Conservation (phyloP, 2,329 filamentous ascomycete species). For the Paramyrothecium sp. region DNA sequence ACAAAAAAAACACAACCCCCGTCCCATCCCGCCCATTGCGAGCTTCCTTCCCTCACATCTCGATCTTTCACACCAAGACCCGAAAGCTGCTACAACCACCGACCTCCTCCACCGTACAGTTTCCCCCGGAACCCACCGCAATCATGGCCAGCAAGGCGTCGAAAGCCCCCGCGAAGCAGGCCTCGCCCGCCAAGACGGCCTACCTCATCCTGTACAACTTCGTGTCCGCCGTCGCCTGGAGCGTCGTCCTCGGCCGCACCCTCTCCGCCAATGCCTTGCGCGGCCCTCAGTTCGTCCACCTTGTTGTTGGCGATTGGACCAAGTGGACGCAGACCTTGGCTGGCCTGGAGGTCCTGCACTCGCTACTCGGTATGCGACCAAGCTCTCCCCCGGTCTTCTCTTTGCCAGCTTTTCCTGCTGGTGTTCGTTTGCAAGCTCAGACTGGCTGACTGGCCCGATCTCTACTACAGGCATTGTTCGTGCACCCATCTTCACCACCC, state of each 20-base stretch:
- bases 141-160: conserved; percentile 3
- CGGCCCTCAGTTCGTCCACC: conserved; percentile 60
- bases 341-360: conserved; percentile 79
- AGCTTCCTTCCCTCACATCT: not conserved
- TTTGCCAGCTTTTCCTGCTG: no score
- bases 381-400: no score
- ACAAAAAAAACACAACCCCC: not conserved
- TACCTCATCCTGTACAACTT: conserved; percentile 89
- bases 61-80: not conserved
- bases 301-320: conserved; percentile 63
- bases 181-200: conserved; percentile 45
- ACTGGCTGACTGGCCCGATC: conserved; percentile 3
- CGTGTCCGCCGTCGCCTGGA: conserved; percentile 75
- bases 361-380: conserved; percentile 61
- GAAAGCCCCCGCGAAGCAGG: conserved; percentile 9
- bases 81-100: not conserved
- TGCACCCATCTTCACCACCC: conserved; percentile 79
- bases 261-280: conserved; percentile 49
- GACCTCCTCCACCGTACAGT: not conserved
- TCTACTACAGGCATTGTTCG: conserved; percentile 72
- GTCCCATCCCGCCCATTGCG: not conserved
- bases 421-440: not conserved
- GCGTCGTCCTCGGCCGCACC: conserved; percentile 70
- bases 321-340: conserved; percentile 84
- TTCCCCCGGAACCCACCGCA: conserved; percentile 1